Base-by-base conservation (phyloP, 106 monocot species). In the Phalaenopsis aphrodite region DNA sequence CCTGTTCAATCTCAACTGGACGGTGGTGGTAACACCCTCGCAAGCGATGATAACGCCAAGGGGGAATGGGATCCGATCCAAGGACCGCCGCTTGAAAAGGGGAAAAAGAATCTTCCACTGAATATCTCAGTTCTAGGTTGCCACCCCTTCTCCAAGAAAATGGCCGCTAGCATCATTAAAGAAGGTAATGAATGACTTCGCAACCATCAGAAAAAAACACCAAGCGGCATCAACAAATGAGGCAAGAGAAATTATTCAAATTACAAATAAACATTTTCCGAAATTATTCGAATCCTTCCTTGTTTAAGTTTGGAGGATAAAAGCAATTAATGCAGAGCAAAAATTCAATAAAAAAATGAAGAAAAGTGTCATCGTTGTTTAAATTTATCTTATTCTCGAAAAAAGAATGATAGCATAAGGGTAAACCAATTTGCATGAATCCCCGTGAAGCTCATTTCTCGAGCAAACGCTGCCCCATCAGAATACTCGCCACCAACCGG, bases 1-100 rank as follows among this genome's bases (percentile, higher is more conserved):
- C 69, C 69, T 69, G 17, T 69, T 69, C 69, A 69, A 69, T 5
- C 69, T 69, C 69, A 69, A 69, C 69, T 1, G 30, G 30, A 39
- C 4, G 69, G 39, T 39, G 69, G 14, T 69, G 69, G n/a, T 69
- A 30, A 69, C 39, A 69, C 38, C 69, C 37, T 69, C 69, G 8
- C 39, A 69, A 37, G 39, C 14, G 30, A 37, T 69, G 69, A 38
- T 69, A 69, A 39, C 16, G 39, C 69, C 39, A 30, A 9, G 69
- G 10, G 14, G 39, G 14, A 15, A 38, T 69, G 39, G 14, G 12
- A 69, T 69, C 38, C 38, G 69, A 39, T 69, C 15, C 69, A 69
- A 69, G 3, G 69, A 38, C 5, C 7, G 66, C 2, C 21, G 69
- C 69, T 39, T 38, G 37, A 69, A 69, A 39, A 69, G 69, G 39